Evolutionary conservation across 1,139 yeast species (phyloP).

Genomic region (Nadsonia commutata): DNA sequence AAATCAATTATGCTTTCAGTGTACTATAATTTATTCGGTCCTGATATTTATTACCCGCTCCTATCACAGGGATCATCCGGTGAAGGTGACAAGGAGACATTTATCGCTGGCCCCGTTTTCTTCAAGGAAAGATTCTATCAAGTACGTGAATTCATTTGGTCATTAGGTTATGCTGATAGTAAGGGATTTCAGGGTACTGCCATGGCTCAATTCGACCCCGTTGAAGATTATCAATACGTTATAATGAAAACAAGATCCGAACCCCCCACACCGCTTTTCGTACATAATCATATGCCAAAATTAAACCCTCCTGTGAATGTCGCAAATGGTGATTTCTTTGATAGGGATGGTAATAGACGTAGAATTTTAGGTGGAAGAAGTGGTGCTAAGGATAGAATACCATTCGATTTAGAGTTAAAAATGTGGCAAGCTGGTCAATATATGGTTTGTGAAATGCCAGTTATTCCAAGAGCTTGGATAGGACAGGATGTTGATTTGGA

Average conservation of each 20-base stretch:
- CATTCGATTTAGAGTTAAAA: slow-evolving; percentile 40
- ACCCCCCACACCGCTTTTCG: slow-evolving; percentile 32
- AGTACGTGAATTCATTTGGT: slow-evolving; percentile 42
- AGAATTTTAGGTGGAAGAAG: slow-evolving; percentile 42
- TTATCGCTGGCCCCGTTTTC: slow-evolving; percentile 63
- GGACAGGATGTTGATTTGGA: slow-evolving; percentile 28
- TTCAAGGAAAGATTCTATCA: slow-evolving; percentile 48
- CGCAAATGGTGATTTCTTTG: slow-evolving; percentile 23
- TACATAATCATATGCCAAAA: slow-evolving; percentile 55
- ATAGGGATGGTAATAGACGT: slow-evolving; percentile 32
- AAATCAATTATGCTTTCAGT: slow-evolving; percentile 51
- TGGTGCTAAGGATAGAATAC: slow-evolving; percentile 30
- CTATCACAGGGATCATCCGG: slow-evolving; percentile 78
- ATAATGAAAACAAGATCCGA: slow-evolving; percentile 9
- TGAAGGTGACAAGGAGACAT: slow-evolving; percentile 86
- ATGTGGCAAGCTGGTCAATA: slow-evolving; percentile 49
- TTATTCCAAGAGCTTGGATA: slow-evolving; percentile 30
- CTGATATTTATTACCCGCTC: slow-evolving; percentile 65
- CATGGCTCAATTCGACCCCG: slow-evolving; percentile 63
- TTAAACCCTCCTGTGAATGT: slow-evolving; percentile 33
- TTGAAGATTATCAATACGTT: slow-evolving; percentile 32
- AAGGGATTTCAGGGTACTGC: slow-evolving; percentile 43
- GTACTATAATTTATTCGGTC: slow-evolving; percentile 71
- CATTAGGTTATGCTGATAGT: slow-evolving; percentile 22
- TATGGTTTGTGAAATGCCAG: slow-evolving; percentile 36